Base-by-base conservation (phyloP, 768 basidiomycete genomes). In the Suillus lakei region DNA sequence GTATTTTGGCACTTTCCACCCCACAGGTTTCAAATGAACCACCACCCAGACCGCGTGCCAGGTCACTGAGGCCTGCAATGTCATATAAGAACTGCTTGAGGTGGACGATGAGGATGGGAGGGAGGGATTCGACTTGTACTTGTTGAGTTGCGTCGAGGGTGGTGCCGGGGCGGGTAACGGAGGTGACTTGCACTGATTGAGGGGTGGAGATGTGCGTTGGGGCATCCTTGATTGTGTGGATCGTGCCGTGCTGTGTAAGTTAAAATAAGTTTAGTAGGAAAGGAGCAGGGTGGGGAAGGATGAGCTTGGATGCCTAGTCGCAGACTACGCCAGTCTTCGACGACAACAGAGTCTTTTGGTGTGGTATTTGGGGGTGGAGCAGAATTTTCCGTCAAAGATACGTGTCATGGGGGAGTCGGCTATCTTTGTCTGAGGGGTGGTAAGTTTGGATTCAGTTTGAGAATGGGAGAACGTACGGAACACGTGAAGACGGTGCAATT, bases 1-100 rank as follows among this genome's bases (percentile, higher is more conserved):
- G 72, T 72, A 70, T 82, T 84, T 41, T 67, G 77, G 70, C 73
- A 77, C 72, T 61, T 81, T 55, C 72, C 74, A 64, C 79, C 8
- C 78, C 78, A 16, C 73, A 72, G 5, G 84, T 77, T 36, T 84
- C 81, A 67, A 86, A 88, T 2, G 77, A 70, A 5, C 86, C 88
- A 1, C 86, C 56, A 26, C 56, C 56, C 1, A 82, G 77, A 0
- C 93, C 91, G 62, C 94, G 81, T 21, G 86, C 90, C 30, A 96
- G 76, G 44, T 86, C 85, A 10, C 82, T 84, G n/a, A 96, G 75
- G 67, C 84, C 85, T 1, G 80, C 81, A 26, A 96, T 75, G 0
- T 96, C 96, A 73, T 96, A 99, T 60, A 88, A 82, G 81, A 98
- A 99, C 46, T 96, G 81, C 77, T 98, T 98, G 73, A 98, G 83